Evolutionary conservation across 176 grass and related monocot genomes (phyloP).

Genomic region (Zea luxurians): DNA sequence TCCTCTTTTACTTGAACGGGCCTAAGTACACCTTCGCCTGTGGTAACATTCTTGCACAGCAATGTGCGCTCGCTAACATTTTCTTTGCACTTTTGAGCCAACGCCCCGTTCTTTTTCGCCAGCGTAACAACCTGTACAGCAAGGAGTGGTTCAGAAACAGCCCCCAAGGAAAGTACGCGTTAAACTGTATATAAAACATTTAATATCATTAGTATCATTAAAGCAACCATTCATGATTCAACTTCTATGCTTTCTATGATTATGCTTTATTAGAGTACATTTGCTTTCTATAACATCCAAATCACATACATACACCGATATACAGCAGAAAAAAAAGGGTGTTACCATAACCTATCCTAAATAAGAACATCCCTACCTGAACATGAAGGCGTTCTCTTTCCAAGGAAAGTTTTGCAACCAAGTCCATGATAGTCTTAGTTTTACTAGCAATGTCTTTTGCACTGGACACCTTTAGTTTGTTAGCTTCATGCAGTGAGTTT

Average conservation of each 20-base stretch:
- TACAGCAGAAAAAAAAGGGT: background rate
- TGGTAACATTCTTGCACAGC: constrained; percentile 32
- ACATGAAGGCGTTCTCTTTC: constrained; percentile 81
- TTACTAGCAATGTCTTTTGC: constrained; percentile 72
- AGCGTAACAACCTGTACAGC: constrained; percentile 54
- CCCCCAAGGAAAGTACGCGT: background rate
- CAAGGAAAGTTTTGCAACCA: constrained; percentile 73
- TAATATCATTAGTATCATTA: background rate
- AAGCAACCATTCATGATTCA: background rate
- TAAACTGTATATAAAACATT: too few species aligned
- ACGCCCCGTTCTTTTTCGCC: constrained; percentile 70
- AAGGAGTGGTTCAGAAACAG: background rate
- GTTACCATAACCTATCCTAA: background rate
- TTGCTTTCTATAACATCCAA: background rate
- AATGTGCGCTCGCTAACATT: constrained; percentile 29
- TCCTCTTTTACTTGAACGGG: constrained; percentile 16
- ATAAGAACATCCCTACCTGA: constrained; percentile 56
- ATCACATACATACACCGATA: constrained; percentile 6
- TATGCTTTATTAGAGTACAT: background rate
- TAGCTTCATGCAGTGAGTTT: constrained; percentile 53
- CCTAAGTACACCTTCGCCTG: constrained; percentile 38
- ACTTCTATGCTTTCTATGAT: background rate
- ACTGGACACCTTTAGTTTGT: constrained; percentile 55
- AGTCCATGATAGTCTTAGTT: constrained; percentile 71
- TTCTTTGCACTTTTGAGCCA: constrained; percentile 60